Conservation (phyloP, 345 rosid genomes). For the Clausena lansium region DNA sequence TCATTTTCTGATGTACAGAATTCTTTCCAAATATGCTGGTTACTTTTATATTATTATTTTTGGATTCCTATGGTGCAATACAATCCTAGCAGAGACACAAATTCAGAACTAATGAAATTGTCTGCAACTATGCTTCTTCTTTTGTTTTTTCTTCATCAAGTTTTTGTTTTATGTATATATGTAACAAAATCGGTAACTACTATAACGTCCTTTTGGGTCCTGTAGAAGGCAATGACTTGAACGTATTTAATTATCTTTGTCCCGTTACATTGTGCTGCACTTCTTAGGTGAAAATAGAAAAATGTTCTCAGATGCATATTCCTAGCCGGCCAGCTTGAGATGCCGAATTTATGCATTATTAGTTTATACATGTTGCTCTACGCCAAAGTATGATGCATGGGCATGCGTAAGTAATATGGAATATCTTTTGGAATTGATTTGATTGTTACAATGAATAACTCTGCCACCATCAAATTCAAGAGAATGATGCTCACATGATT, state of each 20-base stretch:
- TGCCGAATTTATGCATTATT: not conserved
- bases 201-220: conserved; percentile 3
- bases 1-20: conserved; percentile 1
- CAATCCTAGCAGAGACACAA: not conserved
- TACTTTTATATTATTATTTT: not conserved
- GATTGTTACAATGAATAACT: not conserved
- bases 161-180: not conserved
- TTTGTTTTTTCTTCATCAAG: not conserved
- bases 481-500: not conserved
- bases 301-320: not conserved
- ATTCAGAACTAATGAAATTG: not conserved
- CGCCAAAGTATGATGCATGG: not conserved
- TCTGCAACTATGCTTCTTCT: not conserved
- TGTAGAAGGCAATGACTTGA: conserved; percentile 9
- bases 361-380: not conserved
- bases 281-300: not conserved
- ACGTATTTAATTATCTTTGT: not conserved
- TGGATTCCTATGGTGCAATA: not conserved
- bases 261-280: not conserved
- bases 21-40: not conserved
- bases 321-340: conserved; percentile 9
- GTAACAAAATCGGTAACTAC: not conserved
- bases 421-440: conserved; percentile 3
- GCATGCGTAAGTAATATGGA: not conserved
- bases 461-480: not conserved